These are phyloP conservation scores for Cardiosporidium cionae DNA, from an alignment of 169 alveolate species.

Conservation along the genomic window DNA sequence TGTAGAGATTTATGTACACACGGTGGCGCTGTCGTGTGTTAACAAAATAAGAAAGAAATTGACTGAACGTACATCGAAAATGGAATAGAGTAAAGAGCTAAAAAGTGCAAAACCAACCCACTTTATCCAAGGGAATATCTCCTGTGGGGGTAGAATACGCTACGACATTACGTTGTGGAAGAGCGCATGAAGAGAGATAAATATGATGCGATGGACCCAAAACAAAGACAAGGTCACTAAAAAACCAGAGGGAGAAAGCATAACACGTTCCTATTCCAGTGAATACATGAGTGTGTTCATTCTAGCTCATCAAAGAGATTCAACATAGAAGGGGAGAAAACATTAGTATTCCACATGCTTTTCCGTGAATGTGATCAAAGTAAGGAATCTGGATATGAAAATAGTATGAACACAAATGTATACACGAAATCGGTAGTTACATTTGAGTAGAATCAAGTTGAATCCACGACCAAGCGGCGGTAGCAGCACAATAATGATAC, in stretches of 20 bases:
- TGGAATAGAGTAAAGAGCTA: neutral
- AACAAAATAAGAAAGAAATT: neutral
- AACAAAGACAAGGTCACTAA: conserved; percentile 2
- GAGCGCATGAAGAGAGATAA: conserved; percentile 6
- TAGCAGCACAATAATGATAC: conserved; percentile 3
- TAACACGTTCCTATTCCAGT: neutral
- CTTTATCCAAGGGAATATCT: neutral
- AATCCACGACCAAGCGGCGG: conserved; percentile 15
- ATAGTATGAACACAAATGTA: neutral
- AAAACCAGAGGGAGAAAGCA: neutral
- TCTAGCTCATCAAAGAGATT: neutral
- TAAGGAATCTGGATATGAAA: neutral
- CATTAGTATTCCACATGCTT: neutral
- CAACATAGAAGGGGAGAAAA: neutral
- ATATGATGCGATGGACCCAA: conserved; percentile 16
- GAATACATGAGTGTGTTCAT: neutral
- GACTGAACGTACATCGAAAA: neutral
- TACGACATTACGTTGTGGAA: neutral
- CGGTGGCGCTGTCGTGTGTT: no score
- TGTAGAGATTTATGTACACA: no score
- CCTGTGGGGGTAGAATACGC: conserved; percentile 8
- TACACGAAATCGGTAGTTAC: neutral
- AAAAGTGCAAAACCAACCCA: neutral
- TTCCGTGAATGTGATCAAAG: neutral
- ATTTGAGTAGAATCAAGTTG: neutral